Evolutionary conservation across 1,284 basidiomycete genomes (phyloP).

Genomic region (Ganoderma lingzhi): DNA sequence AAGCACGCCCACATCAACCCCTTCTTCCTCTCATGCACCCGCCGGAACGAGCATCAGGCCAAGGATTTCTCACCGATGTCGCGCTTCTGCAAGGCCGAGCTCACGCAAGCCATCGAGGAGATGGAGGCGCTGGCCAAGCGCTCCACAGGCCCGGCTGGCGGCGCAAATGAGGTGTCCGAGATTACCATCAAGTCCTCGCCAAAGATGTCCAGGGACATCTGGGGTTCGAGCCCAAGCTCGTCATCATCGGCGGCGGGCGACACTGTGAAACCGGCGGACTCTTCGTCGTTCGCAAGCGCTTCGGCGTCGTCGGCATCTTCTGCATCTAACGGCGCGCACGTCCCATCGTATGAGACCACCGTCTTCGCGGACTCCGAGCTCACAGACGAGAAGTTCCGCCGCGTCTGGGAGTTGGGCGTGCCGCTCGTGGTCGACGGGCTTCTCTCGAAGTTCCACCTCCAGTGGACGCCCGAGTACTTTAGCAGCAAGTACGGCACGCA

Average conservation of each 20-base stretch:
- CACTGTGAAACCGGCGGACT: not conserved
- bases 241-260: slow-evolving; percentile 15
- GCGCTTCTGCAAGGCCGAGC: slow-evolving; percentile 72
- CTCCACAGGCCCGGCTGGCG: slow-evolving; percentile 19
- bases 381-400: slow-evolving; percentile 68
- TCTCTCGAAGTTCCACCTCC: slow-evolving; percentile 63
- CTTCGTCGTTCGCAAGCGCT: slow-evolving; percentile 33
- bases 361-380: slow-evolving; percentile 61
- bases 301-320: slow-evolving; percentile 28
- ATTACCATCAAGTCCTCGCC: slow-evolving; percentile 23
- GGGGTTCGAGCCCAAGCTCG: slow-evolving; percentile 18
- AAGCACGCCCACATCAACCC: slow-evolving; percentile 72
- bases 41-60: slow-evolving; percentile 70
- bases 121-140: slow-evolving; percentile 64
- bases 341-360: slow-evolving; percentile 54
- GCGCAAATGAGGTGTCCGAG: slow-evolving; percentile 21
- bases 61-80: slow-evolving; percentile 83
- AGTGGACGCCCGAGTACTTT: slow-evolving; percentile 89
- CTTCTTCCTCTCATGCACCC: slow-evolving; percentile 76
- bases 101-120: slow-evolving; percentile 67
- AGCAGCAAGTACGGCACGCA: slow-evolving; percentile 73
- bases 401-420: slow-evolving; percentile 76
- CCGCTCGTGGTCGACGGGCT: slow-evolving; percentile 81
- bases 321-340: slow-evolving; percentile 26
- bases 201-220: slow-evolving; percentile 24